Base-by-base conservation (phyloP, 1,284 basidiomycete genomes). In the Paramarasmius palmivorus region DNA sequence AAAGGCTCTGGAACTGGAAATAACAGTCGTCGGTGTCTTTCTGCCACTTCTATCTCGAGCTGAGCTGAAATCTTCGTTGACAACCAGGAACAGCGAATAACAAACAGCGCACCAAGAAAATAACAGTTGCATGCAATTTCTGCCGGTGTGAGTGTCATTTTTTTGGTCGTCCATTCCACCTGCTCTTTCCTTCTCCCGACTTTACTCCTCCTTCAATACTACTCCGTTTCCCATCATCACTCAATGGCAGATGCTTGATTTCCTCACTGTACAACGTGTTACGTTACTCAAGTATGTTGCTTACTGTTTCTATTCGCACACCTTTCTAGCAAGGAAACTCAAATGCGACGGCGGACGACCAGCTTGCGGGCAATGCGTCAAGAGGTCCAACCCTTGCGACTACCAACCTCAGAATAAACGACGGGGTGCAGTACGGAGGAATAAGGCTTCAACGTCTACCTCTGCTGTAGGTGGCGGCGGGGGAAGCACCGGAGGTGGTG, bases 261-360 rank as follows among this genome's bases (percentile, higher is more conserved):
- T 12, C 29, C 12, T 32, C 7, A 6, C 29, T 12, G n/a, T n/a
- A 6, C 29, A 32, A 6, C 12, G 29, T 32, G 6, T 32, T 32
- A 32, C 29, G 29, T 32, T 32, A 32, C 12, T 6, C 6, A 12
- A 32, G 29, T 32, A 32, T 32, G 29, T 32, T 32, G 12, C 12
- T 32, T 32, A 32, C 29, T 32, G 7, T 32, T 32, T 32, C 12
- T 12, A 32, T 32, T 32, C 12, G n/a, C n/a, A n/a, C n/a, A n/a
- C 29, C 29, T 6, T 32, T 32, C 29, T 32, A 32, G 29, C 89
- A 41, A 82, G 89, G 55, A 92, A 92, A 72, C 76, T 92, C 38
- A 92, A 92, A 73, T 92, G 89, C 66, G 89, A 92, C 63, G 89
- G 89, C 49, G 86, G 85, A 34, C 81, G 86, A 47, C 89, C 89